These are phyloP conservation scores for Backusella australiensis DNA, from an alignment of 192 early-diverging fungal species.

Conservation along the genomic window DNA sequence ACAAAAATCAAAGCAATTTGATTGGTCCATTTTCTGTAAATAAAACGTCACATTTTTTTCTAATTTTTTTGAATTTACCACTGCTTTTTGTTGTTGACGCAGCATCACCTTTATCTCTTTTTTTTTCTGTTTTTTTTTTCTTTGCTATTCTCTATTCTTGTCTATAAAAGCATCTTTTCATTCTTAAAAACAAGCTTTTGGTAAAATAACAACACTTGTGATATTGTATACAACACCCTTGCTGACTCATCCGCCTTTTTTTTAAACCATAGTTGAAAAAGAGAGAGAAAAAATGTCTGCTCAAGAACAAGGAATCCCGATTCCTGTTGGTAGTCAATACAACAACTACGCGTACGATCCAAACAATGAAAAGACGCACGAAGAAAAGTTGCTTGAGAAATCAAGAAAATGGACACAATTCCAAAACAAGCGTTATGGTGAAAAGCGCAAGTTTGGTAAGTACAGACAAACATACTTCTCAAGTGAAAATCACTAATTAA, in stretches of 20 bases:
- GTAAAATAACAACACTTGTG: background rate
- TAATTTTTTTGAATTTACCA: background rate
- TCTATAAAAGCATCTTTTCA: background rate
- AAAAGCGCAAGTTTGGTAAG: constrained; percentile 87
- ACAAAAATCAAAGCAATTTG: background rate
- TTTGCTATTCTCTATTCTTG: background rate
- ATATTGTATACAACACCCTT: background rate
- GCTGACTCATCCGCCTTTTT: background rate
- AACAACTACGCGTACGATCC: constrained; percentile 24
- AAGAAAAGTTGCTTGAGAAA: constrained; percentile 76
- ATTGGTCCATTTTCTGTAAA: background rate
- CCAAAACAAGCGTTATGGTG: constrained; percentile 88
- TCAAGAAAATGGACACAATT: constrained; percentile 90
- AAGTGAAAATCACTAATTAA: background rate
- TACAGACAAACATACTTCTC: too few species aligned
- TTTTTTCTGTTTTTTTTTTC: background rate
- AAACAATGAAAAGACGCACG: constrained; percentile 20
- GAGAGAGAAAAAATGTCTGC: background rate
- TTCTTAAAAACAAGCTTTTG: background rate
- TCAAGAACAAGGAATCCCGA: background rate
- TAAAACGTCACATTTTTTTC: background rate
- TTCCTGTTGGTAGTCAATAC: constrained; percentile 15
- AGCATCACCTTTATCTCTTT: background rate
- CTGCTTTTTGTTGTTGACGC: background rate
- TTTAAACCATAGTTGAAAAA: background rate